Percentiles rank a stretch among this genome's conserved stretches.
Evolutionary conservation across 2,329 filamentous ascomycete species (phyloP).

Genomic region (Phialocephala sp.): DNA sequence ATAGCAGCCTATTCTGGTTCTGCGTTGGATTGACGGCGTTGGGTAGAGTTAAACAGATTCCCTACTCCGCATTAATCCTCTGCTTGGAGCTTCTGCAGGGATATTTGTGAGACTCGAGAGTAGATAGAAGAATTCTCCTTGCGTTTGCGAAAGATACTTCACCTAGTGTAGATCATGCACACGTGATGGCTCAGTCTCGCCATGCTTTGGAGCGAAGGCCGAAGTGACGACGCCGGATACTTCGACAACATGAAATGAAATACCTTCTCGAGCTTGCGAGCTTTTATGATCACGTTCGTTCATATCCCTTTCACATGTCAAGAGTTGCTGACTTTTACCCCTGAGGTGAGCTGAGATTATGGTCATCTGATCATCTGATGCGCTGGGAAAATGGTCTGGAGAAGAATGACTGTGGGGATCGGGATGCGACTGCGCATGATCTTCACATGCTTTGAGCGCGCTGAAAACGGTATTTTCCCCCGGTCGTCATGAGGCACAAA

Average conservation of each 20-base stretch:
- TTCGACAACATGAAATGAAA: neutral
- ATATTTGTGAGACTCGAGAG: neutral
- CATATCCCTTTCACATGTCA: slow-evolving; percentile 27
- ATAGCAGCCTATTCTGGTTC: too few relatives aligned
- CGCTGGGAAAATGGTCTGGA: slow-evolving; percentile 20
- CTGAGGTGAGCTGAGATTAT: slow-evolving; percentile 18
- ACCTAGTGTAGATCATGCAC: neutral
- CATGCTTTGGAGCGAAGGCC: slow-evolving; percentile 21
- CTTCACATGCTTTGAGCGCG: slow-evolving; percentile 16
- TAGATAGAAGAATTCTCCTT: neutral
- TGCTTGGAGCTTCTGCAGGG: neutral
- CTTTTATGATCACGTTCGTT: slow-evolving; percentile 19
- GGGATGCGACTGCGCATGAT: neutral
- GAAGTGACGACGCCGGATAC: slow-evolving; percentile 11
- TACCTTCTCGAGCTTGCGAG: neutral
- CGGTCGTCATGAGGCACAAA: slow-evolving; percentile 15
- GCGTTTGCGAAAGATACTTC: neutral
- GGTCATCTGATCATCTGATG: slow-evolving; percentile 25
- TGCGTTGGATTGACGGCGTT: neutral
- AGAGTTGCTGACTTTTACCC: slow-evolving; percentile 7
- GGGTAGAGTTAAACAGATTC: neutral
- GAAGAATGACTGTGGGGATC: slow-evolving; percentile 25
- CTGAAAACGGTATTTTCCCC: slow-evolving; percentile 16
- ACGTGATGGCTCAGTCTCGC: slow-evolving; percentile 11
- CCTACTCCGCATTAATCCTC: neutral